Conservation (phyloP, 306 rosid species). For the Luffa aegyptiaca region DNA sequence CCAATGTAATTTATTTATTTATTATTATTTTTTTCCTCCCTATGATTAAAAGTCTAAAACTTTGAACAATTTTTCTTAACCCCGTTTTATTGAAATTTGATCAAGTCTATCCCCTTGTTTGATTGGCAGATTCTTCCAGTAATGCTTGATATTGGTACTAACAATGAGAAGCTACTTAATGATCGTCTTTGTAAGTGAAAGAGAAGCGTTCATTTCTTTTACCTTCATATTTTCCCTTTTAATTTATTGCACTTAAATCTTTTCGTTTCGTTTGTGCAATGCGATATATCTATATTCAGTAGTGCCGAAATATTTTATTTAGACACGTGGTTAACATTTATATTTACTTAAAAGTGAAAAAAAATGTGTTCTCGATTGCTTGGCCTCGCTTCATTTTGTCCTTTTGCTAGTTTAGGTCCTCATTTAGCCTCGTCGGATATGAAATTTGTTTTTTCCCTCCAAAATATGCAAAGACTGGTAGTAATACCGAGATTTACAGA, state of each 20-base stretch:
- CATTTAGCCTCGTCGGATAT: neutral
- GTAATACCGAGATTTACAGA: neutral
- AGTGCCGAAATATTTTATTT: neutral
- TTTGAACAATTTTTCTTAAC: neutral
- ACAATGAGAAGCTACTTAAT: slow-evolving; percentile 81
- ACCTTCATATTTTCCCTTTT: slow-evolving; percentile 10
- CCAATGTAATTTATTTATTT: neutral
- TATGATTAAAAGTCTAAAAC: neutral
- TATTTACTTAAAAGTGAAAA: neutral
- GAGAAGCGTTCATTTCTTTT: slow-evolving; percentile 1
- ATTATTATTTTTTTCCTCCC: neutral
- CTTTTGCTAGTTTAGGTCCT: neutral
- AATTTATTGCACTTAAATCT: neutral
- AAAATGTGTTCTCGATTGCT: neutral
- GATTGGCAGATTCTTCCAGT: slow-evolving; percentile 77
- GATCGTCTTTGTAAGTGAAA: slow-evolving; percentile 82
- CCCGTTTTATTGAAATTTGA: neutral
- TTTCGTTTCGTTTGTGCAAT: neutral
- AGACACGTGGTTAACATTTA: neutral
- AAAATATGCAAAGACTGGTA: neutral
- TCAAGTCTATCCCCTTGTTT: slow-evolving; percentile 18
- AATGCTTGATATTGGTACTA: slow-evolving; percentile 97
- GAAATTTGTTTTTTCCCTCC: neutral
- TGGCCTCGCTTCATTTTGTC: neutral
- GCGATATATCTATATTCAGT: neutral